These are phyloP conservation scores for Marchantia polymorpha DNA, from an alignment of 225 moss, liverwort and hornwort genomes.

Conservation along the genomic window DNA sequence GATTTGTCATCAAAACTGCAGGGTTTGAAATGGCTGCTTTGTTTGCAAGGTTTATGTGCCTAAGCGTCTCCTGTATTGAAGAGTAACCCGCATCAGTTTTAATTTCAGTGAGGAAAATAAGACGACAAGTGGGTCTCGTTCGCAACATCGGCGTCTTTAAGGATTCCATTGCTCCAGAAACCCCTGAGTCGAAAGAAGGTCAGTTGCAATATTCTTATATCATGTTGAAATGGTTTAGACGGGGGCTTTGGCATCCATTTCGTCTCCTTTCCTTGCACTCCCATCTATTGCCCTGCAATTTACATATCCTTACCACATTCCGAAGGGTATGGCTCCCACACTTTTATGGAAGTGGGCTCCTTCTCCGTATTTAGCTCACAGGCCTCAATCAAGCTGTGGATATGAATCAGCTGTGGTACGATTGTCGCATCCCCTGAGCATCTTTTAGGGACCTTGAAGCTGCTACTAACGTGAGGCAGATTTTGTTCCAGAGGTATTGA, in stretches of 20 bases:
- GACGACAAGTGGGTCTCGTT: constrained; percentile 30
- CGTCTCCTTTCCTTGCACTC: no score
- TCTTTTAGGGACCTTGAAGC: background rate
- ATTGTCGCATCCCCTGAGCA: background rate
- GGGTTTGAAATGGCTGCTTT: background rate
- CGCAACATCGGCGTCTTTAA: background rate
- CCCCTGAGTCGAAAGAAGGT: constrained; percentile 19
- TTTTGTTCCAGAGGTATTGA: background rate
- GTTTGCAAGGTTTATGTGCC: background rate
- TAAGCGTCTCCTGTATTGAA: background rate
- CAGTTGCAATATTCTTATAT: constrained; percentile 2
- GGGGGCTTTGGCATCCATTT: background rate
- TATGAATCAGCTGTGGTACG: background rate
- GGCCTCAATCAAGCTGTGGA: background rate
- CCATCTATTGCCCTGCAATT: no score
- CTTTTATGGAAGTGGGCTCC: no score
- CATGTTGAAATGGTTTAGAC: background rate
- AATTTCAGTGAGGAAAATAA: constrained; percentile 32
- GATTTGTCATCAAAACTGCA: no score
- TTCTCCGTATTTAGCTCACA: background rate
- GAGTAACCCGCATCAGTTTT: background rate
- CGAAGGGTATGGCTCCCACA: no score
- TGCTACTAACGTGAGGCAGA: background rate
- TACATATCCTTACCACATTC: no score
- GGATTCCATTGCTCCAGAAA: constrained; percentile 11